Evolutionary conservation across 129 eudicot genomes (phyloP), one percentile per base, ranked within the genome.

Genomic region (Tagetes erecta): DNA sequence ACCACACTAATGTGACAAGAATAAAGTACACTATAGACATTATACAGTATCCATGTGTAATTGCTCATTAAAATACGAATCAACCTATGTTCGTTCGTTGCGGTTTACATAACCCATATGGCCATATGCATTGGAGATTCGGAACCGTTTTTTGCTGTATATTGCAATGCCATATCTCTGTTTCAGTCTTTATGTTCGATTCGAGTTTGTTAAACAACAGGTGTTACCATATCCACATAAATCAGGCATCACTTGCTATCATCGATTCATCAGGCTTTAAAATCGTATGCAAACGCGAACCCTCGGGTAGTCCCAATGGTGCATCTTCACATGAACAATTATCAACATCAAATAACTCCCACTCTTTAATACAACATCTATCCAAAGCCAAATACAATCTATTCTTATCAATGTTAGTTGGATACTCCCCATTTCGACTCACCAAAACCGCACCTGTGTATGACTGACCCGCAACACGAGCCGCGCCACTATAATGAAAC

Each of bases 401-500:
- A 38, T 30, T 64, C 0, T 68, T 60, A 76, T 88, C 91, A n/a
- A 35, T 65, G 72, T 77, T 76, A 59, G 58, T 68, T 6, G 99
- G 99, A 73, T 91, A 95, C 37, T 55, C 68, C n/a, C 99, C 96
- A 10, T 87, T 79, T 0, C 83, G 96, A 79, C 90, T 95, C 14
- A 91, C 99, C 56, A 91, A 87, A 5, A 95, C 96, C 0, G 96
- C 99, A 76, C 99, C 99, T 0, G 97, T 85, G 60, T 95, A 95
- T 36, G 88, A 86, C 76, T 91, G 99, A 1, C 99, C 99, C 0
- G 99, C 99, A 71, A 84, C 99, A 36, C 94, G 83, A 12, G 99
- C 97, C 41, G 99, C 99, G 5, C 99, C 99, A 51, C 90, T 88
- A 60, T 91, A 95, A 80, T 95, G 99, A 81, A 91, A 95, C 91